Conservation (phyloP, 176 grass and related monocot species). For the Eremochloa ophiuroides region DNA sequence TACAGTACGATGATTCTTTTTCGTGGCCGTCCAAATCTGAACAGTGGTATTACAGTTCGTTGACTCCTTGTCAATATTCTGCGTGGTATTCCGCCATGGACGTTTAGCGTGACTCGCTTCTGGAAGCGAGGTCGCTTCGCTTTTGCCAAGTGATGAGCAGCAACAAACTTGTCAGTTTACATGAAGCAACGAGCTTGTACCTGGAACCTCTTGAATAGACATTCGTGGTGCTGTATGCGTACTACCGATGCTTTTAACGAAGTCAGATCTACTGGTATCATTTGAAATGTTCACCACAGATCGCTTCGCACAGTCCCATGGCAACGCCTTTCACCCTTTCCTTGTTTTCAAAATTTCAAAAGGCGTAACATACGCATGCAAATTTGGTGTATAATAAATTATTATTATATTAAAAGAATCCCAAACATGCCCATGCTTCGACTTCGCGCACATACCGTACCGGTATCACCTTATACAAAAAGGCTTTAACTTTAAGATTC, state of each 20-base stretch:
- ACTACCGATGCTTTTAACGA: too few species aligned
- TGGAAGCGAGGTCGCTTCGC: neutral
- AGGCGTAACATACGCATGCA: neutral
- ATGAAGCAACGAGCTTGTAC: too few species aligned
- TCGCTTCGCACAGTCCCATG: too few species aligned
- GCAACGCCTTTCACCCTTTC: too few species aligned
- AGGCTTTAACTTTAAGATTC: conserved; percentile 17
- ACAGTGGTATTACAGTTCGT: neutral
- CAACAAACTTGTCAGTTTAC: too few species aligned
- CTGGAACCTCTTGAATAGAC: too few species aligned
- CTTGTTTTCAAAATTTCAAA: neutral
- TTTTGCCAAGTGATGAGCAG: neutral
- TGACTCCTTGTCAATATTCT: neutral
- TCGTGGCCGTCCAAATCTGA: neutral
- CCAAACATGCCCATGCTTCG: neutral
- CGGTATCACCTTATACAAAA: too few species aligned
- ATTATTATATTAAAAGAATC: neutral
- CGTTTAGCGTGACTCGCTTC: neutral
- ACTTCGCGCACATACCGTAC: too few species aligned
- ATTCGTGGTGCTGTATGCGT: too few species aligned
- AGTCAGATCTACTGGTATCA: too few species aligned
- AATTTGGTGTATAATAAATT: neutral
- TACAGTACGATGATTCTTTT: too few species aligned
- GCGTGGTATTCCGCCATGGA: neutral
- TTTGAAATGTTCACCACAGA: too few species aligned